A percentile compares a stretch with the other conserved stretches of the same genome.
Conservation (phyloP, 148 eudicot species). For the Nepenthes gracilis region DNA sequence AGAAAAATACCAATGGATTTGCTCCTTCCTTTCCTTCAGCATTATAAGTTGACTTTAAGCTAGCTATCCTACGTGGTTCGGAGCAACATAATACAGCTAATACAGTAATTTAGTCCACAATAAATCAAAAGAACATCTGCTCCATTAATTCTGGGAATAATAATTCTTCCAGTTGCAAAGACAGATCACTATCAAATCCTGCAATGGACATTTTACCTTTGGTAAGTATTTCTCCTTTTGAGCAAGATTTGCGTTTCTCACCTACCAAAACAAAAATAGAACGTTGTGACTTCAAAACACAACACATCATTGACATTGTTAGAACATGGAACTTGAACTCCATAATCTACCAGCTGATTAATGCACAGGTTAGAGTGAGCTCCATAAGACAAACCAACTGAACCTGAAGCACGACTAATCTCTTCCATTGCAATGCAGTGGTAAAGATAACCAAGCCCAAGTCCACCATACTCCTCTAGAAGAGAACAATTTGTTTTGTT, state of each 20-base stretch:
- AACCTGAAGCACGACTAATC: slow-evolving; percentile 96
- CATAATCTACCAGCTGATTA: slow-evolving; percentile 74
- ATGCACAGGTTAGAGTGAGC: slow-evolving; percentile 96
- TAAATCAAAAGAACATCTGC: too few species aligned
- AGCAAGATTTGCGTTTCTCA: slow-evolving; percentile 72
- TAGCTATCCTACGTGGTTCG: too few species aligned
- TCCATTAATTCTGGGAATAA: too few species aligned
- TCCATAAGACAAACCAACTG: slow-evolving; percentile 92
- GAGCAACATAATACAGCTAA: too few species aligned
- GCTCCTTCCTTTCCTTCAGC: too few species aligned
- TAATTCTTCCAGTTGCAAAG: too few species aligned
- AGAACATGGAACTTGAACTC: slow-evolving; percentile 1
- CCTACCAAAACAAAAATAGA: slow-evolving; percentile 35
- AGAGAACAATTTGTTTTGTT: neutral
- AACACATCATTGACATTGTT: neutral
- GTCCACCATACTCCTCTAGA: slow-evolving; percentile 97
- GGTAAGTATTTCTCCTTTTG: slow-evolving; percentile 94
- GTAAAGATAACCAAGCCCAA: slow-evolving; percentile 93
- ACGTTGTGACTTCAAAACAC: neutral
- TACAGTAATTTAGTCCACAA: too few species aligned
- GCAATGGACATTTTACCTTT: slow-evolving; percentile 34
- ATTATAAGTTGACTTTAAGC: too few species aligned
- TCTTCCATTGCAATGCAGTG: slow-evolving; percentile 99
- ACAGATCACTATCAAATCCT: too few species aligned
- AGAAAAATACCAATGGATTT: too few species aligned